These are phyloP conservation scores for Dendrocalamus sinicus DNA, from an alignment of 176 grass and related monocot genomes.

Conservation along the genomic window DNA sequence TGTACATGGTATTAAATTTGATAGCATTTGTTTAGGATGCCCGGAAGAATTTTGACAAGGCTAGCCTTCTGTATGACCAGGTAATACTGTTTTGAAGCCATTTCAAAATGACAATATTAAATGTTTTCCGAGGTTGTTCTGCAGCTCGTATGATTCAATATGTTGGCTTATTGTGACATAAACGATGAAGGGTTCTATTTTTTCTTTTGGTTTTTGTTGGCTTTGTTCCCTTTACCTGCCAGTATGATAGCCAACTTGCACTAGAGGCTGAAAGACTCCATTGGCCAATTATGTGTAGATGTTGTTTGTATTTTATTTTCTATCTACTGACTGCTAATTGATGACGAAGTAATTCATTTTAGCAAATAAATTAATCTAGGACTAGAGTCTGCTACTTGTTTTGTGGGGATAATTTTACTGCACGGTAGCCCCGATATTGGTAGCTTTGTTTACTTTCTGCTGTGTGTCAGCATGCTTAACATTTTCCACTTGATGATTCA, in stretches of 20 bases:
- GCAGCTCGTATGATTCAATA: not conserved
- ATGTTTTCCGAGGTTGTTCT: slow-evolving; percentile 9
- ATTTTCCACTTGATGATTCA: slow-evolving; percentile 1
- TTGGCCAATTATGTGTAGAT: not conserved
- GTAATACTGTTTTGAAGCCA: slow-evolving; percentile 49
- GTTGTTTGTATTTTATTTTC: not conserved
- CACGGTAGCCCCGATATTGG: not conserved
- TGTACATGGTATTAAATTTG: slow-evolving; percentile 35
- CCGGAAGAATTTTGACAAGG: slow-evolving; percentile 91
- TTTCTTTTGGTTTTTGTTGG: not conserved
- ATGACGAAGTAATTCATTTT: not conserved
- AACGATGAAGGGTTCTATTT: not conserved
- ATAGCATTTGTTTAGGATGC: slow-evolving; percentile 71
- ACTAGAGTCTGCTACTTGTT: not conserved
- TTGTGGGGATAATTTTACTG: not conserved
- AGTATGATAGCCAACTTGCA: not conserved
- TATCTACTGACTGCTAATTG: not conserved
- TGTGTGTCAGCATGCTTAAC: slow-evolving; percentile 11
- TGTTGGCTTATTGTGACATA: slow-evolving; percentile 15
- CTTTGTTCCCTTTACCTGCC: not conserved
- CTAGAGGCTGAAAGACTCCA: not conserved
- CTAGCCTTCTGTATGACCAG: slow-evolving; percentile 96
- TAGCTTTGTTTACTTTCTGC: slow-evolving; percentile 32
- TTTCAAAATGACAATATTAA: slow-evolving; percentile 21
- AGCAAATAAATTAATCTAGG: not conserved